These are phyloP conservation scores for Aureobasidium subglaciale DNA, from an alignment of 2,329 filamentous ascomycete genomes.

Conservation along the genomic window DNA sequence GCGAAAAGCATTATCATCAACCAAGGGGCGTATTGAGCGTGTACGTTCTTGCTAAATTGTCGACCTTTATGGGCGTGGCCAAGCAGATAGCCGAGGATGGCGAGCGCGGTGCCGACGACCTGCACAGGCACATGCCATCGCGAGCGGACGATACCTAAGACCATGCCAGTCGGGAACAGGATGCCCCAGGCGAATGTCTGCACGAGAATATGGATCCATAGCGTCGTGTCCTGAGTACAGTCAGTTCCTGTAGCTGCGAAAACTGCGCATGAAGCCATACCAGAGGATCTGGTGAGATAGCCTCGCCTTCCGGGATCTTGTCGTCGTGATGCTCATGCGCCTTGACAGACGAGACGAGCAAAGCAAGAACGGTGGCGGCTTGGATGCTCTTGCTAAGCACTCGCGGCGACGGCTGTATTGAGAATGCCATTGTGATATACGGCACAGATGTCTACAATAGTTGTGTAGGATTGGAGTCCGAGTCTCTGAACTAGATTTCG, in stretches of 20 bases:
- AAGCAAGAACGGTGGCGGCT: slow-evolving; percentile 7
- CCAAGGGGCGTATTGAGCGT: slow-evolving; percentile 70
- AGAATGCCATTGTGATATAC: neutral
- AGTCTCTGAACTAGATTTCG: neutral
- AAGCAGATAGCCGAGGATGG: slow-evolving; percentile 79
- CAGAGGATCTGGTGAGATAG: slow-evolving; percentile 65
- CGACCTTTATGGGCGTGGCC: slow-evolving; percentile 87
- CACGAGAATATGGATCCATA: slow-evolving; percentile 92
- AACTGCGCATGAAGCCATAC: slow-evolving; percentile 39
- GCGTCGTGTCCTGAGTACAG: slow-evolving; percentile 57
- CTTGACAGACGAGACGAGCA: slow-evolving; percentile 17
- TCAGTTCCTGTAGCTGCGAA: neutral
- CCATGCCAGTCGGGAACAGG: slow-evolving; percentile 91
- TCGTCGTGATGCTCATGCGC: slow-evolving; percentile 50
- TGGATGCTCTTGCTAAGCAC: neutral
- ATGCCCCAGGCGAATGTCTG: slow-evolving; percentile 85
- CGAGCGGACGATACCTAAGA: slow-evolving; percentile 81
- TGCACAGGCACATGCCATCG: slow-evolving; percentile 94
- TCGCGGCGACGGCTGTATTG: neutral
- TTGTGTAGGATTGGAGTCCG: neutral
- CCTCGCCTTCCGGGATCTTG: slow-evolving; percentile 61
- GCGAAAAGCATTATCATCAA: slow-evolving; percentile 71
- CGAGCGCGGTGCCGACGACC: slow-evolving; percentile 63
- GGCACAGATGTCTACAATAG: too few relatives aligned
- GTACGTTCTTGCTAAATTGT: slow-evolving; percentile 74